Percentiles rank a stretch among this genome's conserved stretches.
phyloP scores from a whole-genome alignment of 176 grass and related monocot genomes.

The Eleusine coracana region DNA sequence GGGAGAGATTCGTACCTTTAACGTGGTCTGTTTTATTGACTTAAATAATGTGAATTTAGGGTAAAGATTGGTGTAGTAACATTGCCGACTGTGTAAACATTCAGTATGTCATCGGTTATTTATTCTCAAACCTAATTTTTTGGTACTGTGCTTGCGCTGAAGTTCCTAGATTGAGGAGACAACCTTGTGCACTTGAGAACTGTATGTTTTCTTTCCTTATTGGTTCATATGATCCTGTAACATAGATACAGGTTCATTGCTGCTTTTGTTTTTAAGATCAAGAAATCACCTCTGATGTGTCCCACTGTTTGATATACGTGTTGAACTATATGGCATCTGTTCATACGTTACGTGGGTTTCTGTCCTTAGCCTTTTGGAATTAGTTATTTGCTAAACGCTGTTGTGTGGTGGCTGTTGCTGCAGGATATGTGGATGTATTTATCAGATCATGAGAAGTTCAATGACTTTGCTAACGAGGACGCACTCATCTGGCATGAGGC shows the following conservation, averaged over 20 bases:
- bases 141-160: neutral
- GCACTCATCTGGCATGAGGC: conserved; percentile 95
- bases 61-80: conserved; percentile 8
- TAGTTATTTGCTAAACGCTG: conserved; percentile 22
- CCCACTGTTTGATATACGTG: neutral
- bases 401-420: conserved; percentile 33
- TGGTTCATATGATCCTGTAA: neutral
- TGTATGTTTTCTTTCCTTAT: conserved; percentile 13
- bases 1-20: neutral
- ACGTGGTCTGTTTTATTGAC: conserved; percentile 24
- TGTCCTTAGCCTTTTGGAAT: neutral
- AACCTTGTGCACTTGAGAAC: neutral
- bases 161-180: neutral
- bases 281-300: neutral
- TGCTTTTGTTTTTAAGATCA: neutral
- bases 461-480: conserved; percentile 80
- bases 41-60: neutral
- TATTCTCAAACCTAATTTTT: neutral
- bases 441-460: conserved; percentile 86
- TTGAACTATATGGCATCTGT: neutral
- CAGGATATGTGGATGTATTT: conserved; percentile 99
- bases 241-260: neutral
- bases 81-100: neutral
- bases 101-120: neutral
- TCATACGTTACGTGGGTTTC: conserved; percentile 16